A percentile compares a stretch with the other conserved stretches of the same genome.
These are phyloP conservation scores for Ilyonectria mors-panacis DNA, from an alignment of 2,329 filamentous ascomycete species.

Conservation along the genomic window DNA sequence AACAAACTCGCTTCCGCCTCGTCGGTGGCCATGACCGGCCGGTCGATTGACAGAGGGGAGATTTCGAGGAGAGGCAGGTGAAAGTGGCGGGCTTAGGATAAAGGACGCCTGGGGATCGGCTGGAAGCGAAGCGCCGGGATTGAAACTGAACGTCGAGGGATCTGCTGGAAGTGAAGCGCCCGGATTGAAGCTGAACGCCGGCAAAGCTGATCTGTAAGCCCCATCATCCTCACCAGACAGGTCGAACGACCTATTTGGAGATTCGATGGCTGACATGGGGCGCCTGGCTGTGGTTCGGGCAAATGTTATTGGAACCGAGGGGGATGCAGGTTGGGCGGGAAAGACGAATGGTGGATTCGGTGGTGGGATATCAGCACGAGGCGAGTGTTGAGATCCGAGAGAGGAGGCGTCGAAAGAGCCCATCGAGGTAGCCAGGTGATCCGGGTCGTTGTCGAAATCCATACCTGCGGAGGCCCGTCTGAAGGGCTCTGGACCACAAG, in stretches of 20 bases:
- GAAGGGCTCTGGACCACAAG: slow-evolving; percentile 56
- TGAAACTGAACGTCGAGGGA: slow-evolving; percentile 68
- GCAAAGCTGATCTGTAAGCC: slow-evolving; percentile 57
- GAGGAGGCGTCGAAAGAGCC: slow-evolving; percentile 36
- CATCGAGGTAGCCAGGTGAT: slow-evolving; percentile 44
- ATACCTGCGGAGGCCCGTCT: slow-evolving; percentile 48
- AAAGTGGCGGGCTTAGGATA: slow-evolving; percentile 69
- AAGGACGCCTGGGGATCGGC: slow-evolving; percentile 48
- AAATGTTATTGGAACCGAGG: slow-evolving; percentile 63
- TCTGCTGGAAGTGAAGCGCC: slow-evolving; percentile 62
- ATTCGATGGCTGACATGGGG: slow-evolving; percentile 68
- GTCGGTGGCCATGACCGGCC: slow-evolving; percentile 80
- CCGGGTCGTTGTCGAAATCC: slow-evolving; percentile 44
- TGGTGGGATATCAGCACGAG: slow-evolving; percentile 54
- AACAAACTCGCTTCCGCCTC: slow-evolving; percentile 89
- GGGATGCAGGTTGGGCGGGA: slow-evolving; percentile 63
- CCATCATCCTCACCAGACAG: slow-evolving; percentile 49
- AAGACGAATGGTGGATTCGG: slow-evolving; percentile 79
- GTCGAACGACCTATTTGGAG: slow-evolving; percentile 52
- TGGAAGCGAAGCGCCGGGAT: slow-evolving; percentile 66
- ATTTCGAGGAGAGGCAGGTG: slow-evolving; percentile 65
- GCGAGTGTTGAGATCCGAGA: slow-evolving; percentile 28
- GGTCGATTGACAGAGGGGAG: slow-evolving; percentile 71
- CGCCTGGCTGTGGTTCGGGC: slow-evolving; percentile 66
- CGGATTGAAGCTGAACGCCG: slow-evolving; percentile 71